These are phyloP conservation scores for Rosa rugosa DNA, from an alignment of 306 rosid genomes.

Conservation along the genomic window DNA sequence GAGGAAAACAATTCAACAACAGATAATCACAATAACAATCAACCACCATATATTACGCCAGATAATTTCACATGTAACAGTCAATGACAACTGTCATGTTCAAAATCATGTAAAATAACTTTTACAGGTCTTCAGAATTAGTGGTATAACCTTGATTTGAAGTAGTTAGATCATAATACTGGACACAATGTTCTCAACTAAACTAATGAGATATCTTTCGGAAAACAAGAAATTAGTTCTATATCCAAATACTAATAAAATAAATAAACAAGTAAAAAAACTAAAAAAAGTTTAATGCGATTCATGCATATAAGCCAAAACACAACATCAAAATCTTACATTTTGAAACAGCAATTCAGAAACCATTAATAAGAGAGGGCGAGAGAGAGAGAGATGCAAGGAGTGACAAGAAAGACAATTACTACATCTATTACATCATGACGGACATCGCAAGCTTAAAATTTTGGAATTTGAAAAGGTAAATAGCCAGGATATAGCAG, in stretches of 20 bases:
- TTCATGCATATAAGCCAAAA: not conserved
- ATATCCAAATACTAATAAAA: not conserved
- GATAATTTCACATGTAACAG: not conserved
- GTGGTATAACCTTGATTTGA: not conserved
- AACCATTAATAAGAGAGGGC: not conserved
- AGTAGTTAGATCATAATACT: slow-evolving; percentile 2
- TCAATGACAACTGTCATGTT: not conserved
- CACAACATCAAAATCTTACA: not conserved
- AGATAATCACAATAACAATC: not conserved
- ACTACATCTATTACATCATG: too few species aligned
- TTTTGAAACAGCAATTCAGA: not conserved
- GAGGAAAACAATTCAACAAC: not conserved
- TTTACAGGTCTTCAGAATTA: not conserved
- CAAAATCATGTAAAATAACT: not conserved
- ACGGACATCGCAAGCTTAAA: too few species aligned
- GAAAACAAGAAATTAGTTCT: not conserved
- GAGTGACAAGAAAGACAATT: too few species aligned
- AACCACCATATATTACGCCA: not conserved
- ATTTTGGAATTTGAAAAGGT: too few species aligned
- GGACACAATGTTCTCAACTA: not conserved
- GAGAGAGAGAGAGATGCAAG: not conserved
- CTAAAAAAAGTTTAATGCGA: too few species aligned
- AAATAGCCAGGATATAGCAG: too few species aligned
- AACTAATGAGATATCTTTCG: not conserved
- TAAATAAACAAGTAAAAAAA: too few species aligned